Evolutionary conservation across 176 grass and related monocot species (phyloP).

Genomic region (Panicum miliaceum): DNA sequence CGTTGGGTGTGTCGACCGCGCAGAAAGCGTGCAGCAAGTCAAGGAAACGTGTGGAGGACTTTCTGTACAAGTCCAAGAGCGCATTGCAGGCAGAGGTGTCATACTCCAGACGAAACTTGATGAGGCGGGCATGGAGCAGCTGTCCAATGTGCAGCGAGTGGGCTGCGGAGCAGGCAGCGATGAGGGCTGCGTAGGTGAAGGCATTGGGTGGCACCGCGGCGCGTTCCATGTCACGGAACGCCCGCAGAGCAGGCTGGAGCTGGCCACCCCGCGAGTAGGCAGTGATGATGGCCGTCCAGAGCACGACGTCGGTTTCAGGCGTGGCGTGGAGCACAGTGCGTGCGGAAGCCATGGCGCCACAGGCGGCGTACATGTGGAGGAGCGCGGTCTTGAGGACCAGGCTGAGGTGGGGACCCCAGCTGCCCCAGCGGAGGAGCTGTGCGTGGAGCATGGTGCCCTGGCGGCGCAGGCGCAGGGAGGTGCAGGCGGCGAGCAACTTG

Average conservation of each 20-base stretch:
- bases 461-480: conserved; percentile 29
- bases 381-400: conserved; percentile 77
- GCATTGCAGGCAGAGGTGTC: conserved; percentile 68
- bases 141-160: conserved; percentile 36
- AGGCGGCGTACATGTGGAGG: conserved; percentile 73
- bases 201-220: conserved; percentile 51
- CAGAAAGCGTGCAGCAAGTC: conserved; percentile 50
- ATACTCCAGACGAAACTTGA: conserved; percentile 57
- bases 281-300: conserved; percentile 71
- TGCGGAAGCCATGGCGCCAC: conserved; percentile 45
- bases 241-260: conserved; percentile 41
- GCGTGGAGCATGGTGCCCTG: conserved; percentile 60
- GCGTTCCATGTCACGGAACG: conserved; percentile 60
- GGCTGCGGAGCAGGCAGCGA: conserved; percentile 48
- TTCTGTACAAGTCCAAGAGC: conserved; percentile 69
- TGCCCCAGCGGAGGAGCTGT: conserved; percentile 64
- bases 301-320: conserved; percentile 60
- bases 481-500: conserved; percentile 55
- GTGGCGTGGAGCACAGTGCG: conserved; percentile 56
- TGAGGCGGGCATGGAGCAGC: conserved; percentile 65
- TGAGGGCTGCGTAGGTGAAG: conserved; percentile 71
- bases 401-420: conserved; percentile 44
- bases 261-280: conserved; percentile 51
- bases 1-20: conserved; percentile 50
- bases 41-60: conserved; percentile 41